Percentiles rank a stretch among this genome's conserved stretches.
These are phyloP conservation scores for Cercospora berteroae DNA, from an alignment of 2,329 filamentous ascomycete genomes.

Conservation along the genomic window DNA sequence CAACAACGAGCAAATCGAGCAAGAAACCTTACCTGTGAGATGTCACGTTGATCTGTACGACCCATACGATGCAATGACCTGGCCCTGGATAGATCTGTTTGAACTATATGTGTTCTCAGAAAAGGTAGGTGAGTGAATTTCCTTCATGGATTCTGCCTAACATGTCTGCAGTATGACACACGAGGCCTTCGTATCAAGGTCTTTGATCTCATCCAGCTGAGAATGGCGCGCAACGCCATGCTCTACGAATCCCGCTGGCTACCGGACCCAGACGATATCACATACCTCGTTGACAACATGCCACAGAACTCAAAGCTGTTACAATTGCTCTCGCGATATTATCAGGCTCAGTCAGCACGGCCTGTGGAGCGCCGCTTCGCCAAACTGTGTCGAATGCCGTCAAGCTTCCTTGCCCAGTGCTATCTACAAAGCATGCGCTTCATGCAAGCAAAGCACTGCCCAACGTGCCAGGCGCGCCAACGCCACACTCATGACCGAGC, in stretches of 20 bases:
- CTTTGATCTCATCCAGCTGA: slow-evolving; percentile 18
- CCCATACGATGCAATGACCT: slow-evolving; percentile 9
- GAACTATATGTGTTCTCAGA: slow-evolving; percentile 21
- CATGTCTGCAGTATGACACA: slow-evolving; percentile 10
- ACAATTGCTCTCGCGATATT: not conserved
- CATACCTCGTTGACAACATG: slow-evolving; percentile 2
- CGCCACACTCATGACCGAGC: not conserved
- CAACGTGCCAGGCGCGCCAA: not conserved
- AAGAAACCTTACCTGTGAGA: not conserved
- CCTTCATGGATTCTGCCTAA: not conserved
- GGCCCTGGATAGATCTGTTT: slow-evolving; percentile 14
- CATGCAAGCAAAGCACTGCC: not conserved
- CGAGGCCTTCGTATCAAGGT: slow-evolving; percentile 10
- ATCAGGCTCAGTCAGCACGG: not conserved
- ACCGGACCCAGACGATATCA: slow-evolving; percentile 1
- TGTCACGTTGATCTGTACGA: not conserved
- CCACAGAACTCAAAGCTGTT: not conserved
- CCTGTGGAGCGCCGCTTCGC: not conserved
- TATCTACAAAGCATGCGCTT: slow-evolving; percentile 1
- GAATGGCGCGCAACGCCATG: not conserved
- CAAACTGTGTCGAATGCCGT: not conserved
- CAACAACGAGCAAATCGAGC: not conserved
- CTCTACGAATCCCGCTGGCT: not conserved
- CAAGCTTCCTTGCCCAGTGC: not conserved
- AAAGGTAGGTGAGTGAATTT: not conserved